phyloP scores from a whole-genome alignment of 805 yeast species.

The Candida xyloterini region DNA sequence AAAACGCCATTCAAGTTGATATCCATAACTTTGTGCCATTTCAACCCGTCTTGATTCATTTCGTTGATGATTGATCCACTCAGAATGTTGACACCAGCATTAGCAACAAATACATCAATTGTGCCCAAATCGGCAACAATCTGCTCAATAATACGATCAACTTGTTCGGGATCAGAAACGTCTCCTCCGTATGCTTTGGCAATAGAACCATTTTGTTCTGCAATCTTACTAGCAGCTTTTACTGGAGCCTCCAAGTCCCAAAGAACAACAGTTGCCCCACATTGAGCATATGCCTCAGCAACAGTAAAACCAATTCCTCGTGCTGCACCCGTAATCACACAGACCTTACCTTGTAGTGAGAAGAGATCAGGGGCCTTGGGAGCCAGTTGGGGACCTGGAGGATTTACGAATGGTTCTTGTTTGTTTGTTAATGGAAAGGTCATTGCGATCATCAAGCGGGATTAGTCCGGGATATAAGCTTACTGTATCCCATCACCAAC shows the following conservation, averaged over 20 bases:
- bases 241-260: constrained; percentile 39
- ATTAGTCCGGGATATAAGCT: neutral
- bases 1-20: constrained; percentile 49
- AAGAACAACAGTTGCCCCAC: constrained; percentile 42
- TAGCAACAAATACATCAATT: constrained; percentile 26
- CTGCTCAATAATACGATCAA: constrained; percentile 29
- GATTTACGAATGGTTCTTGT: constrained; percentile 5
- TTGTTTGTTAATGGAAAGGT: neutral
- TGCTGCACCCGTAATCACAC: constrained; percentile 42
- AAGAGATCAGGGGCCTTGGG: constrained; percentile 44
- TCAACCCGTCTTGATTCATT: constrained; percentile 33
- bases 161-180: constrained; percentile 33
- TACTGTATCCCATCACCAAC: too few species aligned
- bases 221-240: constrained; percentile 32
- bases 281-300: constrained; percentile 42
- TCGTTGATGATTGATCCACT: constrained; percentile 25
- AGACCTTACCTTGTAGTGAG: constrained; percentile 42
- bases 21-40: constrained; percentile 47
- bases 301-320: constrained; percentile 41
- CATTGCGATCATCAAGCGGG: neutral
- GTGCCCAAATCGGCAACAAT: constrained; percentile 39
- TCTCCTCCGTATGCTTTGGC: constrained; percentile 27
- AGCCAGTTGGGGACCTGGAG: constrained; percentile 49
- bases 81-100: constrained; percentile 14
- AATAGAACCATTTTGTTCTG: constrained; percentile 38